Evolutionary conservation across 1,139 yeast genomes (phyloP), one percentile per base, ranked within the genome.

Genomic region (Hemisphaericaspora subhashii): DNA sequence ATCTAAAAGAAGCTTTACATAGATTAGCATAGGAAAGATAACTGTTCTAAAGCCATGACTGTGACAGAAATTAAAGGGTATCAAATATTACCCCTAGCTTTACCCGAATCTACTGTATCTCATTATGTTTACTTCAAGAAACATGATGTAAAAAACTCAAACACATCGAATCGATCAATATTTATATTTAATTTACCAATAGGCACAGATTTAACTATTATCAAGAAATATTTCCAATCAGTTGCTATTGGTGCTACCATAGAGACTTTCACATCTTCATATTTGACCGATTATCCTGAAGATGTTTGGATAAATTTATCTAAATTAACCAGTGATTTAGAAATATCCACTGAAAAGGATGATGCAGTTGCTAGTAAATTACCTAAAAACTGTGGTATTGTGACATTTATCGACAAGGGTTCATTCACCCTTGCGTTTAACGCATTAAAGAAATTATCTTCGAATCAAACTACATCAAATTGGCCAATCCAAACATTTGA

Each of bases 181-280:
- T 90, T 89, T 60, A 59, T 84, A n/a, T 79, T 83, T 43, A 89
- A 89, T 55, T 65, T 88, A 35, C 96, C 97, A 3, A 66, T 83
- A 21, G 73, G 75, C 43, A 72, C 89, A 9, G 70, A 73, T 26
- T 54, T 76, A 12, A 66, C 72, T 25, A 67, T 70, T 20, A 58
- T 88, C 32, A 83, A 79, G 55, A 69, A 68, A 41, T 72, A 80
- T 37, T 79, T 88, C 52, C 78, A 76, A 44, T 65, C 72, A 5
- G 72, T 83, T 14, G 84, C 81, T 54, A 77, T 68, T 40, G 84
- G 78, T 32, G 73, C 86, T 14, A 73, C 84, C 13, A 66, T 85
- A 17, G 86, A 83, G 53, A 62, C 65, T 8, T 73, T 60, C 42
- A 58, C 62, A 5, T 52, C 63, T 5, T 70, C 76, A 46, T 50